These are phyloP conservation scores for Blepharisma stoltei DNA, from an alignment of 73 alveolate genomes.

Conservation along the genomic window DNA sequence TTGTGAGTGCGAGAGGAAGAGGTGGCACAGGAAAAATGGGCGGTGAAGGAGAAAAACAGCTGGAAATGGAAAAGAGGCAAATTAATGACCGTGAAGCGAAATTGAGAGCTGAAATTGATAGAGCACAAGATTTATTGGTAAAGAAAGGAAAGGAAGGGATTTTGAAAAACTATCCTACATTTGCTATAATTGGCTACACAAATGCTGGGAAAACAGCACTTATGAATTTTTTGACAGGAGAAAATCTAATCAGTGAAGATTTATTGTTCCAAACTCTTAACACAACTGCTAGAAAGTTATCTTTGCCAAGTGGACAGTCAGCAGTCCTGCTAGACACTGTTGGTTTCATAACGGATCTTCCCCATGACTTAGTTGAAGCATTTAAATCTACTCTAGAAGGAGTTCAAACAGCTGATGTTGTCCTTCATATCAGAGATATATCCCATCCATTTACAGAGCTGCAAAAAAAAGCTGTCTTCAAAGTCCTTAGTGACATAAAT, in stretches of 20 bases:
- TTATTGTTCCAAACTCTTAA: slow-evolving; percentile 69
- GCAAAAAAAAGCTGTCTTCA: slow-evolving; percentile 66
- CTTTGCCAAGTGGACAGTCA: slow-evolving; percentile 51
- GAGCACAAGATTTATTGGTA: slow-evolving; percentile 24
- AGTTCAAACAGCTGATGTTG: slow-evolving; percentile 75
- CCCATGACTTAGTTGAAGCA: slow-evolving; percentile 77
- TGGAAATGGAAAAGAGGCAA: slow-evolving; percentile 68
- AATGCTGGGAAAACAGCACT: slow-evolving; percentile 91
- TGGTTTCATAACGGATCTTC: slow-evolving; percentile 85
- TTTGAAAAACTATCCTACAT: slow-evolving; percentile 52
- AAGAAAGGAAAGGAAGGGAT: slow-evolving; percentile 34
- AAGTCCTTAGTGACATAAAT: slow-evolving; percentile 67
- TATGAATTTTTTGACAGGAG: slow-evolving; percentile 58
- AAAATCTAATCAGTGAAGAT: slow-evolving; percentile 61
- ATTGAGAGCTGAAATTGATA: slow-evolving; percentile 44
- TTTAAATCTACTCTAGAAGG: slow-evolving; percentile 83
- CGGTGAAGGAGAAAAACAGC: slow-evolving; percentile 85
- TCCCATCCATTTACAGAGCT: slow-evolving; percentile 78
- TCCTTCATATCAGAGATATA: slow-evolving; percentile 84
- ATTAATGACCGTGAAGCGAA: slow-evolving; percentile 68
- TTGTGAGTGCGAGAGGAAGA: slow-evolving; percentile 71
- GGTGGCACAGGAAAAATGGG: slow-evolving; percentile 55
- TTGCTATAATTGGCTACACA: slow-evolving; percentile 86
- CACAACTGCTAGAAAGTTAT: slow-evolving; percentile 62
- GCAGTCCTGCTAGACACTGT: slow-evolving; percentile 81